Conservation (phyloP, 2,329 filamentous ascomycete genomes). For the Myotisia sp. region DNA sequence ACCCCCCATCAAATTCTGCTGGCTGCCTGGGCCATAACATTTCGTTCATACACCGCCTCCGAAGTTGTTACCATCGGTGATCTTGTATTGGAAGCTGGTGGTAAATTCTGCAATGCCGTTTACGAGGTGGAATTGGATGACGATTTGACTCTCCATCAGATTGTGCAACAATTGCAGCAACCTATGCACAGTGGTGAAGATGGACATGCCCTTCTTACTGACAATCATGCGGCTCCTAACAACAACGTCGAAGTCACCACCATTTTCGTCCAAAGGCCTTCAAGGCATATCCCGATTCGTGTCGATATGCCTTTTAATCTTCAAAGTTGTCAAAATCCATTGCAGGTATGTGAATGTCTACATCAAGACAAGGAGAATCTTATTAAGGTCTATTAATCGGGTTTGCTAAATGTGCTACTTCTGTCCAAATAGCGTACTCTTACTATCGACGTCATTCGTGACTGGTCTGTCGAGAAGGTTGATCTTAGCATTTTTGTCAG, state of each 20-base stretch:
- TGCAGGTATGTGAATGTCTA: background rate
- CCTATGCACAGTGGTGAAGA: too few relatives aligned
- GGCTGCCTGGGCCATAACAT: slow-evolving; percentile 1
- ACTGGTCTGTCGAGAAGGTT: background rate
- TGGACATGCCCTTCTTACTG: too few relatives aligned
- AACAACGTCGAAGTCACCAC: too few relatives aligned
- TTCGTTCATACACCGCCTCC: slow-evolving; percentile 1
- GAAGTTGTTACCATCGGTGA: background rate
- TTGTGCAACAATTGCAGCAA: background rate
- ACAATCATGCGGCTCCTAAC: too few relatives aligned
- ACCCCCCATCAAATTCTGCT: slow-evolving; percentile 2
- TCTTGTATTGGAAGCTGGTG: background rate
- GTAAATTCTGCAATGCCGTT: background rate
- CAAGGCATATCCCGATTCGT: background rate
- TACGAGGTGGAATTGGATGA: slow-evolving; percentile 3
- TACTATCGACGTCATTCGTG: background rate
- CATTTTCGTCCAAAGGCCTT: slow-evolving; percentile 1
- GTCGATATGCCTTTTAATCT: background rate
- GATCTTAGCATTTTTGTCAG: background rate
- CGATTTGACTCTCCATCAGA: background rate
- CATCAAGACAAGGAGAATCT: too few relatives aligned
- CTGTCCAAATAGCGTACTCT: background rate
- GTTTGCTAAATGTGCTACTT: too few relatives aligned
- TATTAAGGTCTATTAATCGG: too few relatives aligned
- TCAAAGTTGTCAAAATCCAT: slow-evolving; percentile 2